Percentiles rank a stretch among this genome's conserved stretches.
phyloP scores from a whole-genome alignment of 306 rosid genomes.

The Cicer arietinum region DNA sequence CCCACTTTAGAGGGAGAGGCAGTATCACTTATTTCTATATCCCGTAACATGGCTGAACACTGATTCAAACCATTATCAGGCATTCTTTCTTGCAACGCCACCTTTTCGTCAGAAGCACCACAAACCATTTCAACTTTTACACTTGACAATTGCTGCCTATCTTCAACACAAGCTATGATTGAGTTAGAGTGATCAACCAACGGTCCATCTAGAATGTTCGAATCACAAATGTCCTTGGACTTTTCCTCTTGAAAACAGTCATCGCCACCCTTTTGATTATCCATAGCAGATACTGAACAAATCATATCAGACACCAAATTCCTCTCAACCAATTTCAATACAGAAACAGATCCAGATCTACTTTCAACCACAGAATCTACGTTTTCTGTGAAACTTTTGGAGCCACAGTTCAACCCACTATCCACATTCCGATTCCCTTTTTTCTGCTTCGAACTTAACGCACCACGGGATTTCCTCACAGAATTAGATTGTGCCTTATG shows the following conservation, averaged over 20 bases:
- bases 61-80: slow-evolving; percentile 49
- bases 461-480: slow-evolving; percentile 49
- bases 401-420: slow-evolving; percentile 46
- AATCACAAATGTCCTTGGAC: slow-evolving; percentile 40
- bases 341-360: slow-evolving; percentile 50
- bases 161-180: slow-evolving; percentile 48
- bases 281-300: slow-evolving; percentile 47
- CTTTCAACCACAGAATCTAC: slow-evolving; percentile 38
- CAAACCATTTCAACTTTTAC: slow-evolving; percentile 42
- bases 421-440: slow-evolving; percentile 49
- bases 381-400: slow-evolving; percentile 42
- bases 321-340: slow-evolving; percentile 28
- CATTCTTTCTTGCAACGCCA: slow-evolving; percentile 44
- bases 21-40: slow-evolving; percentile 46
- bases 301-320: slow-evolving; percentile 29
- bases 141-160: slow-evolving; percentile 45
- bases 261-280: slow-evolving; percentile 41
- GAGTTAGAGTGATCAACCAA: slow-evolving; percentile 40
- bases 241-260: slow-evolving; percentile 46
- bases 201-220: slow-evolving; percentile 48
- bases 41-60: slow-evolving; percentile 45
- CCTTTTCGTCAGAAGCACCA: slow-evolving; percentile 49
- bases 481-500: slow-evolving; percentile 61
- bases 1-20: slow-evolving; percentile 38
- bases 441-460: slow-evolving; percentile 52